Evolutionary conservation across 208 protist species (phyloP).

Genomic region (Wallacemonas rigidus): DNA sequence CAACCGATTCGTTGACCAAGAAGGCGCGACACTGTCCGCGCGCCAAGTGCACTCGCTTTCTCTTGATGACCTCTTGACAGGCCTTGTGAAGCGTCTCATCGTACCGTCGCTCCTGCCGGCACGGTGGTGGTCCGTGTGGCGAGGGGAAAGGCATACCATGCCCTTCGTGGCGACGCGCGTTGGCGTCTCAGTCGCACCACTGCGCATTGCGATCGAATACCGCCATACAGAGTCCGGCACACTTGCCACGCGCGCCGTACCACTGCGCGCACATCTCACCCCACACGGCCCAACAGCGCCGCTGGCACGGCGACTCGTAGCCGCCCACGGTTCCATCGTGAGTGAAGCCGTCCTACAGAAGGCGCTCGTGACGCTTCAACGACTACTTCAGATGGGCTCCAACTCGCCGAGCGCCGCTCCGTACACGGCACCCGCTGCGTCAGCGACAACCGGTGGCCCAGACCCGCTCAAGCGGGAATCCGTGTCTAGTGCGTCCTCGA

Average conservation of each 20-base stretch:
- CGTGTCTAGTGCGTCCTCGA: background rate
- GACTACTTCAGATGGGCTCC: conserved; percentile 23
- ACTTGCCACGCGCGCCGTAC: conserved; percentile 38
- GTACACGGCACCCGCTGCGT: background rate
- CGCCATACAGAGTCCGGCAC: conserved; percentile 18
- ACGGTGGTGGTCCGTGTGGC: conserved; percentile 60
- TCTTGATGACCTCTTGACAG: conserved; percentile 39
- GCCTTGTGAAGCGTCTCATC: conserved; percentile 52
- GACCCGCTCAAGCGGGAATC: background rate
- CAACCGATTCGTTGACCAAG: conserved; percentile 29
- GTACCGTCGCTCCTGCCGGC: conserved; percentile 45
- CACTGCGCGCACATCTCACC: conserved; percentile 34
- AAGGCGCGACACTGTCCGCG: conserved; percentile 31
- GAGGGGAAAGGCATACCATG: background rate
- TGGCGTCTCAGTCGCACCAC: conserved; percentile 40
- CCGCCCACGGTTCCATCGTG: conserved; percentile 62
- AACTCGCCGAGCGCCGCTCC: background rate
- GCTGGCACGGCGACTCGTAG: conserved; percentile 55
- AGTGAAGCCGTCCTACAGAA: conserved; percentile 59
- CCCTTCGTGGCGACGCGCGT: conserved; percentile 28
- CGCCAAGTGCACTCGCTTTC: conserved; percentile 28
- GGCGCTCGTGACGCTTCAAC: conserved; percentile 66
- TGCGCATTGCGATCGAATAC: conserved; percentile 68
- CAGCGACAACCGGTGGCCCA: background rate
- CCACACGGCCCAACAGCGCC: conserved; percentile 35